These are phyloP conservation scores for Eucalyptus regnans DNA, from an alignment of 345 rosid genomes.

Conservation along the genomic window DNA sequence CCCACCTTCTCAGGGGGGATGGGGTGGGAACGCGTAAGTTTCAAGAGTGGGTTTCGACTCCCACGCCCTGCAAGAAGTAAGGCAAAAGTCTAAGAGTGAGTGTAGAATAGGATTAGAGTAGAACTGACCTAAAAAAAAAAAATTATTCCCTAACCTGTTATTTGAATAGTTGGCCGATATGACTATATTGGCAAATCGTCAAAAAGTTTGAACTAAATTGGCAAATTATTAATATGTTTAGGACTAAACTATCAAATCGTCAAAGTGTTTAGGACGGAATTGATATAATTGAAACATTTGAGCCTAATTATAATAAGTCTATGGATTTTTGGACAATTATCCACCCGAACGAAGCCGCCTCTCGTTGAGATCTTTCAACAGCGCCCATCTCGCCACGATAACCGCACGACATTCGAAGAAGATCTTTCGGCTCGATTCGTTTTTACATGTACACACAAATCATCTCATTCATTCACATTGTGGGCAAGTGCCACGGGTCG, in stretches of 20 bases:
- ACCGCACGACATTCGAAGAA: background rate
- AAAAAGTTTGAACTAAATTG: fast-evolving
- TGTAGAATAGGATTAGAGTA: no score
- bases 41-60: no score
- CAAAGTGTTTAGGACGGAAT: fast-evolving
- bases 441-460: background rate
- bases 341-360: background rate
- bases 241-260: fast-evolving
- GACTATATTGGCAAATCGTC: fast-evolving
- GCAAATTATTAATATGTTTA: no score
- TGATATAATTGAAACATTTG: fast-evolving
- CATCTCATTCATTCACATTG: background rate
- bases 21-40: no score
- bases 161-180: no score
- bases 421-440: background rate
- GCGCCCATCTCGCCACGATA: background rate
- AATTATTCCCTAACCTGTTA: fast-evolving
- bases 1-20: no score
- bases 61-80: no score
- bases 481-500: background rate
- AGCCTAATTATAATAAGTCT: fast-evolving
- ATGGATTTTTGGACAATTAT: fast-evolving
- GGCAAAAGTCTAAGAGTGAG: no score
- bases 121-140: no score
- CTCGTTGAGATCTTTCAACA: background rate